These are phyloP conservation scores for Apiospora sp. DNA, from an alignment of 2,329 filamentous ascomycete genomes.

Conservation along the genomic window DNA sequence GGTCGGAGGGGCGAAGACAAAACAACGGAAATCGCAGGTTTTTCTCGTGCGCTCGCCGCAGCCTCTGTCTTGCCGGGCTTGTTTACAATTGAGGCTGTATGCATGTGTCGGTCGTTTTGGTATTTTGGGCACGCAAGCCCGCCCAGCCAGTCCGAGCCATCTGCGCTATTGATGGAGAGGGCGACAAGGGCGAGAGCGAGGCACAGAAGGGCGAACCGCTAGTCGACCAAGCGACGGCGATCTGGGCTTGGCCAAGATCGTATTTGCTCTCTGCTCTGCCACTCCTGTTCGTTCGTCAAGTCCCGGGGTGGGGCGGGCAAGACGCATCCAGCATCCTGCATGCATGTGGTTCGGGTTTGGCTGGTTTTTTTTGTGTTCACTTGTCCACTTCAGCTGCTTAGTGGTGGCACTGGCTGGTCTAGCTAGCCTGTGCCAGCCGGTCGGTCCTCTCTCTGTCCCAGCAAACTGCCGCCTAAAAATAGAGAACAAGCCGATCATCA, in stretches of 20 bases:
- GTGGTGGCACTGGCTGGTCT: background rate
- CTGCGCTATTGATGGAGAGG: conserved; percentile 11
- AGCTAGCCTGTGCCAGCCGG: background rate
- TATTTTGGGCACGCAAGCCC: conserved; percentile 13
- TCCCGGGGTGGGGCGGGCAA: conserved; percentile 1
- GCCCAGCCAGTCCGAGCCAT: conserved; percentile 18
- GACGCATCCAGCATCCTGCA: conserved; percentile 14
- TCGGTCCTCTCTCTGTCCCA: background rate
- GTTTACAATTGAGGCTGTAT: background rate
- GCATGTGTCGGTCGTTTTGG: background rate
- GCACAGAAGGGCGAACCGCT: background rate
- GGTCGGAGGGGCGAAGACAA: background rate
- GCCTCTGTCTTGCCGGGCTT: background rate
- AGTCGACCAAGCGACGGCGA: conserved; percentile 20
- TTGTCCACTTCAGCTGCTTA: conserved; percentile 3
- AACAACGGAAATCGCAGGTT: background rate
- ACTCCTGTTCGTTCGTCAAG: conserved; percentile 6
- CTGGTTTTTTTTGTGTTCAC: background rate
- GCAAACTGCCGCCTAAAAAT: conserved; percentile 17
- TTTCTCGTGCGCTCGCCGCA: background rate
- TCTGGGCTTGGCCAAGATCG: conserved; percentile 22
- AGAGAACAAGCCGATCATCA: conserved; percentile 15
- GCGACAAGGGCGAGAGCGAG: background rate
- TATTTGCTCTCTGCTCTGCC: conserved; percentile 13
- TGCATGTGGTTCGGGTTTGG: background rate